Evolutionary conservation across 257 asterid species (phyloP), one percentile per base, ranked within the genome.

Genomic region (Solanum habrochaites): DNA sequence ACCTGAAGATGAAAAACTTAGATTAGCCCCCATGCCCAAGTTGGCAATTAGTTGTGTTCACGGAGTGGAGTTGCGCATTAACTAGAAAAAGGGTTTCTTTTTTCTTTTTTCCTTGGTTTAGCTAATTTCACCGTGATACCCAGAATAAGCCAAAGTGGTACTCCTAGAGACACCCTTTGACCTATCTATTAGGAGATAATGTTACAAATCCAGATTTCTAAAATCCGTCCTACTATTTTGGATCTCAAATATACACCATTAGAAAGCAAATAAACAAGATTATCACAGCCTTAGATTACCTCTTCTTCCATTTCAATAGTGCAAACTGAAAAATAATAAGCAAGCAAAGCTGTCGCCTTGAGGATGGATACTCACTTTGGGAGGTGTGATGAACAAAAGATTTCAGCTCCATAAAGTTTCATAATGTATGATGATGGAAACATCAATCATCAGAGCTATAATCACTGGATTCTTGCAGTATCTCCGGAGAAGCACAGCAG

Each of bases 401-500:
- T 1, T 18, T 49, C 85, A 81, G 85, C 85, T 29, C 7, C 12
- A 49, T 81, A 16, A 49, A 27, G 66, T 42, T 75, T 75, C 58
- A n/a, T n/a, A 40, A 42, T 23, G 37, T 40, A 37, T 75, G 62
- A 13, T 11, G 83, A 75, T 81, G 37, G 39, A 40, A 29, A 5
- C 32, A 69, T 94, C 91, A 94, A 52, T 95, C 98, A 12, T 97
- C 99, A 2, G 97, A 97, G 90, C 99, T 96, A 87, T 94, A 95
- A 85, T 97, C 98, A 39, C 95, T 97, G 35, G 97, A 94, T 86
- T 95, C 99, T 89, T 95, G 94, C 86, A 96, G 85, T 12, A 92
- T n/a, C 15, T 98, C 98, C 86, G 95, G 86, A 49, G 98, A 94
- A 82, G 98, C 99, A 84, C 98, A 97, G 89, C 99, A 97, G 87